Base-by-base conservation (phyloP, 23 red algal species). In the Gracilaria domingensis region DNA sequence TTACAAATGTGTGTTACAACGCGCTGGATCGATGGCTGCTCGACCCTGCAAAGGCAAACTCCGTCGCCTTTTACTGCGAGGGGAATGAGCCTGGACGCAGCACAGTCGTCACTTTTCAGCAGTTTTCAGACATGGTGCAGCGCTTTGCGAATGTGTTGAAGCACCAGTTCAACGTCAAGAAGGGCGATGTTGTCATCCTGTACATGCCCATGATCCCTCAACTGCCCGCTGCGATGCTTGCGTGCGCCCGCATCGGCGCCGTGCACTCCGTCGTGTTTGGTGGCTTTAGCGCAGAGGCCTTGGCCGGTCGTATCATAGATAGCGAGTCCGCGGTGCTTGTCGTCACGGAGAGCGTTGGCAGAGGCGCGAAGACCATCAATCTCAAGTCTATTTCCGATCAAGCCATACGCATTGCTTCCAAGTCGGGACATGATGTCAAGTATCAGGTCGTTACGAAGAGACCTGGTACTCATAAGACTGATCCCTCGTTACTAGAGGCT, bases 191-290 rank as follows among this genome's bases (percentile, higher is more conserved):
- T 0, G 97, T 99, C 17, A 78, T 90, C 12, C 67, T 96, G 59
- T 99, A 99, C 56, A 99, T 99, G 97, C 97, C 97, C 1, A 99
- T 96, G 94, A 90, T 96, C 36, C 85, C 91, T 14, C 94, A 99
- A 80, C 80, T 99, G 26, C 92, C 93, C 28, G 88, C 83, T 1
- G 93, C 91, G 0, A 99, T 99, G 97, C 94, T 99, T 26, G 97
- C 97, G 64, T 96, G 94, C 67, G 97, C 97, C n/a, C 60, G 97
- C 32, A 99, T 99, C 49, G 97, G 97, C 28, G 97, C 97, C 29
- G 89, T 99, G 24, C 97, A 99, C 66, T 95, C 84, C 26, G 97
- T 99, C 17, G 97, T 99, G 72, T 99, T 99, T 83, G 97, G 90
- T 14, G 97, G 97, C 28, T 99, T 96, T 66, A 94, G 88, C 17